These are phyloP conservation scores for Umbelopsis sp. DNA, from an alignment of 192 early-diverging fungal genomes.

Conservation along the genomic window DNA sequence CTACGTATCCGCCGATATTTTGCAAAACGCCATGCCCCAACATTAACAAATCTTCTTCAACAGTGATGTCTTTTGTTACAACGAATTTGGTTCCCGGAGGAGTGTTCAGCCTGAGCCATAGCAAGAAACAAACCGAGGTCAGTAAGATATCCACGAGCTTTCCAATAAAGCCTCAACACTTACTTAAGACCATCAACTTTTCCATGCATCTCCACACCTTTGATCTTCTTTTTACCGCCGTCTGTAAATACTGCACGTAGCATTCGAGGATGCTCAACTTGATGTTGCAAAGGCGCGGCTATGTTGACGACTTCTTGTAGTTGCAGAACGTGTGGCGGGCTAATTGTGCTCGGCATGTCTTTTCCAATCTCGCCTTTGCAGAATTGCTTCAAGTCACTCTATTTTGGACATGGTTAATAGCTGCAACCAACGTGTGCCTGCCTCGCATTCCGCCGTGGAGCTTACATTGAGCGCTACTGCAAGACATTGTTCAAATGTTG, in stretches of 20 bases:
- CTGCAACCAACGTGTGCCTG: no score
- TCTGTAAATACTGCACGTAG: slow-evolving; percentile 37
- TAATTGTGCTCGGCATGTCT: neutral
- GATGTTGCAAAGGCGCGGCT: slow-evolving; percentile 30
- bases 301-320: slow-evolving; percentile 35
- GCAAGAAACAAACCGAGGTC: neutral
- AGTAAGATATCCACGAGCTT: neutral
- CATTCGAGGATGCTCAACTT: slow-evolving; percentile 30
- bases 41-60: slow-evolving; percentile 33
- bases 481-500: slow-evolving; percentile 26
- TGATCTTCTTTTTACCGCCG: slow-evolving; percentile 36
- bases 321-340: slow-evolving; percentile 27
- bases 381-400: slow-evolving; percentile 33
- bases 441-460: no score
- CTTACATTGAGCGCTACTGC: slow-evolving; percentile 29
- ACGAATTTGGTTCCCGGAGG: slow-evolving; percentile 39
- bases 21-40: slow-evolving; percentile 32
- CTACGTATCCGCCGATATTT: slow-evolving; percentile 37
- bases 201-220: slow-evolving; percentile 37
- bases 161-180: neutral
- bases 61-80: slow-evolving; percentile 28
- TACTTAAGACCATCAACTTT: slow-evolving; percentile 28
- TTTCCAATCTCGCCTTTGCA: slow-evolving; percentile 21
- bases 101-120: slow-evolving; percentile 26
- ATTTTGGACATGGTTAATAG: neutral